Conservation (phyloP, 2,329 filamentous ascomycete species). For the Arthrobotrys conoides region DNA sequence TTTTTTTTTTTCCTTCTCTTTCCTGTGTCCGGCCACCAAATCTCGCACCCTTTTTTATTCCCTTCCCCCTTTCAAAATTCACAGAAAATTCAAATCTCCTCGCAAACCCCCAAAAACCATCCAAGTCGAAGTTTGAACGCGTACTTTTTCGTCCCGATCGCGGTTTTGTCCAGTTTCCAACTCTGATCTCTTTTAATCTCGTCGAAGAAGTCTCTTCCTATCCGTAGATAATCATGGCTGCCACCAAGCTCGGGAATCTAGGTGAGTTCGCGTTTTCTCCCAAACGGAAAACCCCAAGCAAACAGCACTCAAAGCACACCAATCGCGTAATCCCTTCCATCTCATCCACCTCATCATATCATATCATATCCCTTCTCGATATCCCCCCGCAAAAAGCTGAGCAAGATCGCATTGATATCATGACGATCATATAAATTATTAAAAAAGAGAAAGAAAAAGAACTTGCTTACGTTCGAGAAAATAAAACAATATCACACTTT, state of each 20-base stretch:
- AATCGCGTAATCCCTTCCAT: constrained; percentile 28
- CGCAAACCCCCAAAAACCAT: constrained; percentile 23
- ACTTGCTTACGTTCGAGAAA: too few relatives aligned
- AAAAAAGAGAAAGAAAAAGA: too few relatives aligned
- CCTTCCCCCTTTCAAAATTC: constrained; percentile 36
- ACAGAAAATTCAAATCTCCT: constrained; percentile 48
- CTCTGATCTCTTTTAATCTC: constrained; percentile 1
- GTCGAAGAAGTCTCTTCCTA: constrained; percentile 11
- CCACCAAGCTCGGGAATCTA: constrained; percentile 59
- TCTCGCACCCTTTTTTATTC: constrained; percentile 38
- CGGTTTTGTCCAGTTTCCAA: constrained; percentile 29
- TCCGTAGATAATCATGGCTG: constrained; percentile 39
- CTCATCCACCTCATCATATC: too few relatives aligned
- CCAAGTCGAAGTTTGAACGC: constrained; percentile 38
- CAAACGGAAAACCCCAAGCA: constrained; percentile 20
- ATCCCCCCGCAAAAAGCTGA: constrained; percentile 6
- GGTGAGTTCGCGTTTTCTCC: constrained; percentile 57
- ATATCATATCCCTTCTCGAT: background rate
- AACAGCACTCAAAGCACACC: constrained; percentile 14
- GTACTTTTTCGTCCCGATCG: constrained; percentile 1
- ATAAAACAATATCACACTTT: too few relatives aligned
- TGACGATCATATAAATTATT: too few relatives aligned
- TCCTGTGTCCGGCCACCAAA: constrained; percentile 44
- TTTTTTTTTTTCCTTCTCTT: constrained; percentile 40
- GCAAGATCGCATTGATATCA: too few relatives aligned